These are phyloP conservation scores for Xylaria sp. DNA, from an alignment of 2,329 filamentous ascomycete genomes.

Conservation along the genomic window DNA sequence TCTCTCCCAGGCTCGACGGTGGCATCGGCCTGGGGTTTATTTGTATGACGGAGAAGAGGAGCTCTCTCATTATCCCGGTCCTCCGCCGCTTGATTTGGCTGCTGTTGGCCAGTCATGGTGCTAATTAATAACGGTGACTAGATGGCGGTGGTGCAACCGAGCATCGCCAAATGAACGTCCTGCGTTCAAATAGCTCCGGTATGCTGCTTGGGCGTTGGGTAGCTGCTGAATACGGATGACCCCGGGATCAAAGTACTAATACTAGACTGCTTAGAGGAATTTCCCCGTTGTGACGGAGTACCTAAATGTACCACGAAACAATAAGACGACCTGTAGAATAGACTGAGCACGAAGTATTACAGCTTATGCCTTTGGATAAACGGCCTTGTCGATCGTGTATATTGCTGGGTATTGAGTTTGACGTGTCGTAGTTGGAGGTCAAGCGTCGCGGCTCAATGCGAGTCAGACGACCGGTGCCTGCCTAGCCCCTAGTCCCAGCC, in stretches of 20 bases:
- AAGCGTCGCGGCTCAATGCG: slow-evolving; percentile 32
- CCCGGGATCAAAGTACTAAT: not conserved
- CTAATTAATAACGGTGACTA: slow-evolving; percentile 12
- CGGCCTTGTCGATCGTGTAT: slow-evolving; percentile 18
- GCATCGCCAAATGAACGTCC: not conserved
- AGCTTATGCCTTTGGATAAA: slow-evolving; percentile 19
- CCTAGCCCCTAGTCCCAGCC: slow-evolving; percentile 9
- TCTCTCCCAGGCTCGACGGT: slow-evolving; percentile 20
- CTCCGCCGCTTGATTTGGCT: slow-evolving; percentile 17
- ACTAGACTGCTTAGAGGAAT: slow-evolving; percentile 8
- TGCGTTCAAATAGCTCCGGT: slow-evolving; percentile 13
- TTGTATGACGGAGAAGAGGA: slow-evolving; percentile 41
- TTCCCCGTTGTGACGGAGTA: slow-evolving; percentile 3
- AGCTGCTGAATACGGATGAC: slow-evolving; percentile 12
- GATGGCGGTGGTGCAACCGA: slow-evolving; percentile 16
- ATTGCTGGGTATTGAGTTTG: slow-evolving; percentile 31
- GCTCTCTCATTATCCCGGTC: slow-evolving; percentile 39
- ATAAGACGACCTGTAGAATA: not conserved
- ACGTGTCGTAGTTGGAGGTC: slow-evolving; percentile 18
- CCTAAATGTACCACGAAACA: not conserved
- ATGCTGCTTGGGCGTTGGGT: slow-evolving; percentile 6
- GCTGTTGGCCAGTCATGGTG: slow-evolving; percentile 34
- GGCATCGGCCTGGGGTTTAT: slow-evolving; percentile 15
- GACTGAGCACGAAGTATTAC: not conserved
- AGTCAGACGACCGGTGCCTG: slow-evolving; percentile 14